Percentiles rank a stretch among this genome's conserved stretches.
These are phyloP conservation scores for Nemania serpens DNA, from an alignment of 2,329 filamentous ascomycete species.

Conservation along the genomic window DNA sequence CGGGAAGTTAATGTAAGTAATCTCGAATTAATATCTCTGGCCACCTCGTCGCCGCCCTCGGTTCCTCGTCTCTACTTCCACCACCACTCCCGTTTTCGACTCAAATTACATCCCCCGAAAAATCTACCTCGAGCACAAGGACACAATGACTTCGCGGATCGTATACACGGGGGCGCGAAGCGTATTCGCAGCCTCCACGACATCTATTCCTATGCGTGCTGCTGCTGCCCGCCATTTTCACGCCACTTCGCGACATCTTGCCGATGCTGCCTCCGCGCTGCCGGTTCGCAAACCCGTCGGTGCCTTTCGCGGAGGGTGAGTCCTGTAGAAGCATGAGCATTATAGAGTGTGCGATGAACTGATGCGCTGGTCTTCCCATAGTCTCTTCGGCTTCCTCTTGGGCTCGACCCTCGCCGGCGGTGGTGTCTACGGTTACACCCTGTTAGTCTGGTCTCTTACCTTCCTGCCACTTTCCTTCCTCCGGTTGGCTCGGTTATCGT, in stretches of 20 bases:
- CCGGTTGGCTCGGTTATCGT: neutral
- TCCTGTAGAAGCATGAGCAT: slow-evolving; percentile 18
- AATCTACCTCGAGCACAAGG: neutral
- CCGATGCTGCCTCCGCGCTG: slow-evolving; percentile 51
- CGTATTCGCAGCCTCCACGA: slow-evolving; percentile 38
- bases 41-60: slow-evolving; percentile 21
- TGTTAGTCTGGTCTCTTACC: slow-evolving; percentile 46
- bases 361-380: slow-evolving; percentile 43
- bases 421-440: slow-evolving; percentile 87
- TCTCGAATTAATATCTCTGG: slow-evolving; percentile 10
- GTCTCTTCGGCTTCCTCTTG: slow-evolving; percentile 88
- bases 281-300: slow-evolving; percentile 63
- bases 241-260: slow-evolving; percentile 52
- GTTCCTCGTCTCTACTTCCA: neutral
- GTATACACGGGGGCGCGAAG: slow-evolving; percentile 47
- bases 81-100: neutral
- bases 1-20: no score
- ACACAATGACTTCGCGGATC: slow-evolving; percentile 54
- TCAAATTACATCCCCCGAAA: neutral
- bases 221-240: slow-evolving; percentile 51
- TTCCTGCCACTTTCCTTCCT: neutral
- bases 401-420: slow-evolving; percentile 79
- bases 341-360: neutral
- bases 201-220: slow-evolving; percentile 31
- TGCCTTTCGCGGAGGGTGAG: slow-evolving; percentile 66